Percentiles rank a stretch among this genome's conserved stretches.
Conservation (phyloP, 768 basidiomycete species). For the Mycena crocata region DNA sequence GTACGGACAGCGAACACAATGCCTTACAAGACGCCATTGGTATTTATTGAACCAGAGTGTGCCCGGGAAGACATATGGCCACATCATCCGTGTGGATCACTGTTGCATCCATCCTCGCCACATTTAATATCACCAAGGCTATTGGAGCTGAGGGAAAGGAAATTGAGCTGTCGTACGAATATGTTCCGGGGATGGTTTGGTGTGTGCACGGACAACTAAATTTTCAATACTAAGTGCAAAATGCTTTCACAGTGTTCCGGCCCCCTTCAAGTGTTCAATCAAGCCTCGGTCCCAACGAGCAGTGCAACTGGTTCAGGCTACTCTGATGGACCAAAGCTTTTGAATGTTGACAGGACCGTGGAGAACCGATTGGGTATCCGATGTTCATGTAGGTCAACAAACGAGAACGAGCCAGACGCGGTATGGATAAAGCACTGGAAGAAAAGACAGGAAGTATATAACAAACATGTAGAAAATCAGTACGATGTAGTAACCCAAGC, state of each 20-base stretch:
- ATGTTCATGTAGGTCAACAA: no score
- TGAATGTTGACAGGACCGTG: no score
- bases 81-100: conserved; percentile 39
- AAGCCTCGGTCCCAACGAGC: conserved; percentile 2
- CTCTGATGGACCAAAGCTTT: no score
- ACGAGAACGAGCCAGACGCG: no score
- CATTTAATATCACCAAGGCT: conserved; percentile 40
- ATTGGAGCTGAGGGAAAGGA: conserved; percentile 36
- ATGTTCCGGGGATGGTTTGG: neutral
- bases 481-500: no score
- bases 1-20: neutral
- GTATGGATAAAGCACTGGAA: no score
- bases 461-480: no score
- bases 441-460: no score
- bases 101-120: conserved; percentile 38
- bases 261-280: conserved; percentile 1
- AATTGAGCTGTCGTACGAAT: conserved; percentile 29
- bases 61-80: conserved; percentile 39
- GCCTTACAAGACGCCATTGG: no score
- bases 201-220: neutral
- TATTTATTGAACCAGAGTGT: conserved; percentile 22
- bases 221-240: no score
- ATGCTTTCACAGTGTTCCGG: neutral
- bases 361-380: no score
- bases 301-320: neutral